phyloP scores from a whole-genome alignment of 2,329 filamentous ascomycete species.

The Talaromyces islandicus region DNA sequence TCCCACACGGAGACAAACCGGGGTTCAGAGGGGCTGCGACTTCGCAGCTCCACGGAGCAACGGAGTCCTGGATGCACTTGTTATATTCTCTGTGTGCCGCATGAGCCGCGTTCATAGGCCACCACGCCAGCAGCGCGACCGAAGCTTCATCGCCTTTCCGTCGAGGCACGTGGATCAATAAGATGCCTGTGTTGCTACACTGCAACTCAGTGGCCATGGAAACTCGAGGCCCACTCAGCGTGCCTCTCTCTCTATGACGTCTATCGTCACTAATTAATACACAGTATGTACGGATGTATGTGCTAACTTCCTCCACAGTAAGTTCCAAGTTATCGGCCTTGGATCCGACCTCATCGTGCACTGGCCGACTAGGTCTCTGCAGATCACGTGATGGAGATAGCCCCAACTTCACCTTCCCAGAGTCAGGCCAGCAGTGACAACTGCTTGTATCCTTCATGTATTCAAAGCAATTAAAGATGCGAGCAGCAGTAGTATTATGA shows the following conservation, averaged over 20 bases:
- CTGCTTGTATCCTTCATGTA: too few species aligned
- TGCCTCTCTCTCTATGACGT: too few species aligned
- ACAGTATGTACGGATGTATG: too few species aligned
- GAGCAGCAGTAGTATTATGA: not conserved
- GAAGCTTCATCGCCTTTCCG: not conserved
- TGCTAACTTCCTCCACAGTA: too few species aligned
- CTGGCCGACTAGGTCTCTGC: not conserved
- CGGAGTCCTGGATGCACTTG: too few species aligned
- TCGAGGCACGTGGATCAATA: slow-evolving; percentile 5
- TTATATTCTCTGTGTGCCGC: not conserved
- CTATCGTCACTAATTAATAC: too few species aligned
- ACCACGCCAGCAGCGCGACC: not conserved
- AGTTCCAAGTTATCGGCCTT: too few species aligned
- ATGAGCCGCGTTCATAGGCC: slow-evolving; percentile 1
- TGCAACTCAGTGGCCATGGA: too few species aligned
- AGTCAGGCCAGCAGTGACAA: too few species aligned
- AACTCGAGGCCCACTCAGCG: not conserved
- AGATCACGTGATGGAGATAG: not conserved
- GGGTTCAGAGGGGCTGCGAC: not conserved
- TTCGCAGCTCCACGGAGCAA: not conserved
- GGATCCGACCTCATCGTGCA: too few species aligned
- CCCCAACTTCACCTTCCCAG: not conserved
- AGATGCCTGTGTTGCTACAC: not conserved
- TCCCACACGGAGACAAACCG: not conserved
- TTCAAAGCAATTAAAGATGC: not conserved